phyloP scores from a whole-genome alignment of 2,329 filamentous ascomycete genomes.

The Aspergillus amoenus region DNA sequence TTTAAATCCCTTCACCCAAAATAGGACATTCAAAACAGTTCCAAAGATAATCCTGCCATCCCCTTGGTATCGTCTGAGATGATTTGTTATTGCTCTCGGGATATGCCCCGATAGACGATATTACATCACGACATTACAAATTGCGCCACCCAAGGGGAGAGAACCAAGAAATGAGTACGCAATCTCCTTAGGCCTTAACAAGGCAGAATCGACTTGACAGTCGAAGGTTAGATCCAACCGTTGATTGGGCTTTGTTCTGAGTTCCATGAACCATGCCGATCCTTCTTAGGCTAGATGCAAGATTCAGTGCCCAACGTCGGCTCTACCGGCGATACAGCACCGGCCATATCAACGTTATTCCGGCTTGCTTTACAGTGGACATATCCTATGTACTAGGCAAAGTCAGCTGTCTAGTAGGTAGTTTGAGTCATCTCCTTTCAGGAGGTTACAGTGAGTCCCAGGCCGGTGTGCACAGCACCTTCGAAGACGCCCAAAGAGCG shows the following conservation, averaged over 20 bases:
- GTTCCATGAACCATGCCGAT: constrained; percentile 6
- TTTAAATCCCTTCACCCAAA: neutral
- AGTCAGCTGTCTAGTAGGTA: no score
- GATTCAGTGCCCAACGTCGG: constrained; percentile 4
- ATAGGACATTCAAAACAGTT: neutral
- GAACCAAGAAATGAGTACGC: neutral
- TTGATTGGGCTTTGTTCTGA: neutral
- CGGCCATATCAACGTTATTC: neutral
- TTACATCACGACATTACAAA: neutral
- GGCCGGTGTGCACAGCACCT: neutral
- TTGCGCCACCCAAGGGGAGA: neutral
- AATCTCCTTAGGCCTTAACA: neutral
- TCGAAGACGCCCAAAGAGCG: neutral
- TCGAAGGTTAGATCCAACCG: neutral
- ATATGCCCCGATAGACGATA: neutral
- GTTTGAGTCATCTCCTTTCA: neutral
- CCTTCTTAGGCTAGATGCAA: constrained; percentile 1
- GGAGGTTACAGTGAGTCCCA: neutral
- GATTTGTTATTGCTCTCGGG: neutral
- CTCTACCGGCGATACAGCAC: neutral
- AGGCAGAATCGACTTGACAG: neutral
- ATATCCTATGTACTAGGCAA: neutral
- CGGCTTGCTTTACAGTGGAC: neutral
- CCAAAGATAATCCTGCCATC: neutral
- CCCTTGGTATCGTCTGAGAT: neutral